Conservation (phyloP, 345 rosid species). For the Populus davidiana region DNA sequence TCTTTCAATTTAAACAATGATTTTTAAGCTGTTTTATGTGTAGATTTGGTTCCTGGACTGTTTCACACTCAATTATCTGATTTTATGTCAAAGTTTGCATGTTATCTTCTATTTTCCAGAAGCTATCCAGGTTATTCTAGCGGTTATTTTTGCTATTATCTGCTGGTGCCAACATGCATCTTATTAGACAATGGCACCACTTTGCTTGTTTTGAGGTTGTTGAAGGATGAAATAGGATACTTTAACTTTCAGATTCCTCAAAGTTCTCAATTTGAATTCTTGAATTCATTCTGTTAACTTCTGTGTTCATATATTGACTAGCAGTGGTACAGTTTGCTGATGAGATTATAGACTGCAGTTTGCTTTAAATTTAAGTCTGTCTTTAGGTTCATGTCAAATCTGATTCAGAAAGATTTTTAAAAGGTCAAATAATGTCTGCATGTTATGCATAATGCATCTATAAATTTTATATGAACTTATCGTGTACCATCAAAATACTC, state of each 20-base stretch:
- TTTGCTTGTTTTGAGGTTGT: not conserved
- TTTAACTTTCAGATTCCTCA: not conserved
- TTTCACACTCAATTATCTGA: not conserved
- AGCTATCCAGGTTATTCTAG: not conserved
- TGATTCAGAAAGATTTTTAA: not conserved
- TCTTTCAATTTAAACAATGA: too few relatives aligned
- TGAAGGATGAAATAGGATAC: not conserved
- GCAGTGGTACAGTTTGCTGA: not conserved
- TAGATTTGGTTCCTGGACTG: not conserved
- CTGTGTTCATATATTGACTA: not conserved
- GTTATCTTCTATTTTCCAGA: not conserved
- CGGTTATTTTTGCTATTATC: not conserved
- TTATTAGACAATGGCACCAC: not conserved
- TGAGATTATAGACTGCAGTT: not conserved
- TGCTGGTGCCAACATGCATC: not conserved
- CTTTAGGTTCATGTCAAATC: not conserved
- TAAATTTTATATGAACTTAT: not conserved
- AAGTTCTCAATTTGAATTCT: not conserved
- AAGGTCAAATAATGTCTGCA: not conserved
- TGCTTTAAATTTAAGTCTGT: not conserved
- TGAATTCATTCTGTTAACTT: not conserved
- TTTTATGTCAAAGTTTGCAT: not conserved
- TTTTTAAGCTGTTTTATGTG: not conserved
- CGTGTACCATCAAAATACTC: not conserved
- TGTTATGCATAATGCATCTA: not conserved